phyloP scores from a whole-genome alignment of 768 basidiomycete species.

The Coprinopsis strossmayeri region DNA sequence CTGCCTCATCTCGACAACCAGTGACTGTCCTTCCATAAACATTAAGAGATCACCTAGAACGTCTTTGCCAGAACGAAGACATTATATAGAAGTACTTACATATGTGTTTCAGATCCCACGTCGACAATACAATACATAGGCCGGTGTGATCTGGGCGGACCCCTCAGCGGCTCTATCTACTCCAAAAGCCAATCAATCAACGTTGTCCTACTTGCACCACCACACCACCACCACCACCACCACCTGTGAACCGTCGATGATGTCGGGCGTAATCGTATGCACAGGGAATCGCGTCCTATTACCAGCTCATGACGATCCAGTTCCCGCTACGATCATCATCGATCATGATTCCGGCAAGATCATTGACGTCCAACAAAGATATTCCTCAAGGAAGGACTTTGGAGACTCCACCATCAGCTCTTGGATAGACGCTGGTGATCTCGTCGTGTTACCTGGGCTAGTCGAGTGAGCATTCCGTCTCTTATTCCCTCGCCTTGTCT shows the following conservation, averaged over 20 bases:
- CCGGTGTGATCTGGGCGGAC: too few species aligned
- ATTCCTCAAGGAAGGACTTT: slow-evolving; percentile 24
- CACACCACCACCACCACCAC: not conserved
- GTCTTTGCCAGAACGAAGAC: too few species aligned
- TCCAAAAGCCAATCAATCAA: not conserved
- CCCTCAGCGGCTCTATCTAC: too few species aligned
- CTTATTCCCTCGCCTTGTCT: not conserved
- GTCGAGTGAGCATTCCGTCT: slow-evolving; percentile 54
- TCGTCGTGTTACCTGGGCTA: slow-evolving; percentile 67
- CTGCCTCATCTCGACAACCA: not conserved
- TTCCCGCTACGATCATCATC: slow-evolving; percentile 62
- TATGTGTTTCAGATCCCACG: too few species aligned
- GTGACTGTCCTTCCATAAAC: too few species aligned
- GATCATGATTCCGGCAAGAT: slow-evolving; percentile 56
- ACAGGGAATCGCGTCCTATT: slow-evolving; percentile 55
- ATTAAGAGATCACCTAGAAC: too few species aligned
- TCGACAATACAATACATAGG: too few species aligned
- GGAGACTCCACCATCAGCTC: slow-evolving; percentile 21
- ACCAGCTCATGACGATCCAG: slow-evolving; percentile 37
- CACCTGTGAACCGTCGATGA: slow-evolving; percentile 6
- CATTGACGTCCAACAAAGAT: slow-evolving; percentile 33
- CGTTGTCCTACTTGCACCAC: not conserved
- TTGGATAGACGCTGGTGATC: slow-evolving; percentile 52
- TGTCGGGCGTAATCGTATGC: slow-evolving; percentile 31
- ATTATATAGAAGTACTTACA: too few species aligned